Evolutionary conservation across 1,284 basidiomycete genomes (phyloP).

Genomic region (Schizophyllum amplum): DNA sequence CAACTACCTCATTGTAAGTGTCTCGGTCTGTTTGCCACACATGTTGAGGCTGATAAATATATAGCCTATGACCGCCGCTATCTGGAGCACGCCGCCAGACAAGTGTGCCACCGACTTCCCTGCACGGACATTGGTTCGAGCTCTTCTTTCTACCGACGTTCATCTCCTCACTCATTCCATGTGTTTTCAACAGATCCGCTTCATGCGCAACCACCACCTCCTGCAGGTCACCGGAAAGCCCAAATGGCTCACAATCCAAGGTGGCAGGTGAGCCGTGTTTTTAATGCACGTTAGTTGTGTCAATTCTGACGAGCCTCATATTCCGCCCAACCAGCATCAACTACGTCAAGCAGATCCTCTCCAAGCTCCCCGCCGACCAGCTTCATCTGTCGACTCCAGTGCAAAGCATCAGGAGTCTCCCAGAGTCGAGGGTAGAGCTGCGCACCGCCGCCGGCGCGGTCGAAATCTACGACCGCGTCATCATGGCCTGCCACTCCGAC

Average conservation of each 20-base stretch:
- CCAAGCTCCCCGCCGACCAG: conserved; percentile 40
- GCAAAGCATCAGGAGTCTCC: conserved; percentile 24
- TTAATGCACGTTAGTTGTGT: not conserved
- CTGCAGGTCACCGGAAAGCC: conserved; percentile 72
- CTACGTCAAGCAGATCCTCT: conserved; percentile 63
- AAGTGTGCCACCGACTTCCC: conserved; percentile 69
- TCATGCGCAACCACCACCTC: conserved; percentile 77
- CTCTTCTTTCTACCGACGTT: not conserved
- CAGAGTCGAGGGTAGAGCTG: conserved; percentile 27
- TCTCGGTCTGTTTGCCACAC: not conserved
- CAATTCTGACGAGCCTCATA: not conserved
- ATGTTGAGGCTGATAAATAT: conserved; percentile 4
- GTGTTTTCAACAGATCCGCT: conserved; percentile 40
- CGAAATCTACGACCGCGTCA: conserved; percentile 62
- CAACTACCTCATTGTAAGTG: conserved; percentile 71
- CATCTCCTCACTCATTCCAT: not conserved
- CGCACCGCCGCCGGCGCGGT: conserved; percentile 34
- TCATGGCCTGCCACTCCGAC: conserved; percentile 75
- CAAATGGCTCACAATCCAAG: conserved; percentile 69
- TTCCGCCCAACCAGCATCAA: conserved; percentile 32
- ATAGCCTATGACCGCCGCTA: conserved; percentile 75
- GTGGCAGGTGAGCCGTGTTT: conserved; percentile 47
- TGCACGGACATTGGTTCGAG: conserved; percentile 52
- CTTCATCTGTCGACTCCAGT: conserved; percentile 59
- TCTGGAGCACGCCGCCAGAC: conserved; percentile 77